Conservation (phyloP, 345 rosid species). For the Pistacia atlantica region DNA sequence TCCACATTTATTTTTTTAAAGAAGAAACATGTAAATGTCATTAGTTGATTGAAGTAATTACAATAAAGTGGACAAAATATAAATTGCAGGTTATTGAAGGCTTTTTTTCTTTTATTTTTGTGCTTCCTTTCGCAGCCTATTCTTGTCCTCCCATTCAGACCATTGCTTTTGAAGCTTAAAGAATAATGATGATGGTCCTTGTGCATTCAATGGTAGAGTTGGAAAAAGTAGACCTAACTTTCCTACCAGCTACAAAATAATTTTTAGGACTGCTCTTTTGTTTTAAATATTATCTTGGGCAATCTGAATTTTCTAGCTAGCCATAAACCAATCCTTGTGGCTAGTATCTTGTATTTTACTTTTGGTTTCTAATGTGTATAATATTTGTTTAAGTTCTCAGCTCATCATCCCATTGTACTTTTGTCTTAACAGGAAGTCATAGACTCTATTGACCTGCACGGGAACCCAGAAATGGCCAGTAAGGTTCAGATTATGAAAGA, state of each 20-base stretch:
- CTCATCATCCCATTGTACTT: not conserved
- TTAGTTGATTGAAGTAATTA: too few relatives aligned
- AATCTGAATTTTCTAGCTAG: not conserved
- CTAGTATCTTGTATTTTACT: not conserved
- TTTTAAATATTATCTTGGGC: not conserved
- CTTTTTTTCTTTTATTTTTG: not conserved
- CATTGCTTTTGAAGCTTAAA: not conserved
- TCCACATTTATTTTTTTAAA: not conserved
- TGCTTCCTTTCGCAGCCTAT: not conserved
- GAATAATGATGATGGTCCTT: not conserved
- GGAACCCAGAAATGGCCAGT: not conserved
- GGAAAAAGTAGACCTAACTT: not conserved
- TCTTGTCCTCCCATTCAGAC: not conserved
- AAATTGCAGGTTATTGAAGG: not conserved
- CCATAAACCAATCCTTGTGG: too few relatives aligned
- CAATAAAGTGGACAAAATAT: too few relatives aligned
- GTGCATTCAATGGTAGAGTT: not conserved
- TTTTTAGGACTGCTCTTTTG: not conserved
- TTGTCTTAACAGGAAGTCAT: not conserved
- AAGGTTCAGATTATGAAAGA: not conserved
- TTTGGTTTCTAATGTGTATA: not conserved
- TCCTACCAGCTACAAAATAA: not conserved
- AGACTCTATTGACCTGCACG: not conserved
- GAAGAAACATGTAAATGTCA: too few relatives aligned
- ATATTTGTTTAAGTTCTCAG: not conserved